Percentiles rank a stretch among this genome's conserved stretches.
These are phyloP conservation scores for Auriscalpium orientale DNA, from an alignment of 768 basidiomycete species.

Conservation along the genomic window DNA sequence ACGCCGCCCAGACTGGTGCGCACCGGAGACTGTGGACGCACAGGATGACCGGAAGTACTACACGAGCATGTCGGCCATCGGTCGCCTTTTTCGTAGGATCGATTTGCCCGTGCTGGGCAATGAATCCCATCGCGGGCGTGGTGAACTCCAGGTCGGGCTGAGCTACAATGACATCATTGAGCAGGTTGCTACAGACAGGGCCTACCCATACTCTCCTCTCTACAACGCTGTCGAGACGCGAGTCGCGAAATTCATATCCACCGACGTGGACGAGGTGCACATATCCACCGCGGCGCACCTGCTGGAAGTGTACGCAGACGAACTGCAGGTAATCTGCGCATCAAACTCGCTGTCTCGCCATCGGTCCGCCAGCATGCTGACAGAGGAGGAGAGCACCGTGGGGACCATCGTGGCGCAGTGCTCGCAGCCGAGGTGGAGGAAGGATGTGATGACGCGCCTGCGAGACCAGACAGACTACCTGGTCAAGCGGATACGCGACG, in stretches of 20 bases:
- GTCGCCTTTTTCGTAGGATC: slow-evolving; percentile 54
- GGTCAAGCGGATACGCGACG: slow-evolving; percentile 40
- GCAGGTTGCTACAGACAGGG: slow-evolving; percentile 1
- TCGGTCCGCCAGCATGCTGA: slow-evolving; percentile 29
- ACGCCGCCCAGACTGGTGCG: slow-evolving; percentile 56
- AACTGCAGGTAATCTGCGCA: slow-evolving; percentile 42
- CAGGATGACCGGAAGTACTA: slow-evolving; percentile 34
- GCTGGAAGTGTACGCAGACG: slow-evolving; percentile 33
- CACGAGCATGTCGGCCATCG: slow-evolving; percentile 46
- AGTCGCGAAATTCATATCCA: slow-evolving; percentile 17
- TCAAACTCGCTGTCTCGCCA: slow-evolving; percentile 36
- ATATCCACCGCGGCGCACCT: slow-evolving; percentile 10
- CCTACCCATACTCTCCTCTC: not conserved
- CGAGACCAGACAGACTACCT: slow-evolving; percentile 49
- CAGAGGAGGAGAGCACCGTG: slow-evolving; percentile 57
- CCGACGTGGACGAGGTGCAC: not conserved
- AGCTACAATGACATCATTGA: slow-evolving; percentile 22
- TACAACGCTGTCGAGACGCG: slow-evolving; percentile 12
- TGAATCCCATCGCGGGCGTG: slow-evolving; percentile 14
- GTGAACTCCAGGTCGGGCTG: slow-evolving; percentile 17
- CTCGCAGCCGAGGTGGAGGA: slow-evolving; percentile 46
- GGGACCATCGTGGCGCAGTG: slow-evolving; percentile 64
- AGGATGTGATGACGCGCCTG: slow-evolving; percentile 45
- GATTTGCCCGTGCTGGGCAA: slow-evolving; percentile 34
- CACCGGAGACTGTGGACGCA: slow-evolving; percentile 44